These are phyloP conservation scores for Pichia cactophila DNA, from an alignment of 1,139 yeast species.

Conservation along the genomic window DNA sequence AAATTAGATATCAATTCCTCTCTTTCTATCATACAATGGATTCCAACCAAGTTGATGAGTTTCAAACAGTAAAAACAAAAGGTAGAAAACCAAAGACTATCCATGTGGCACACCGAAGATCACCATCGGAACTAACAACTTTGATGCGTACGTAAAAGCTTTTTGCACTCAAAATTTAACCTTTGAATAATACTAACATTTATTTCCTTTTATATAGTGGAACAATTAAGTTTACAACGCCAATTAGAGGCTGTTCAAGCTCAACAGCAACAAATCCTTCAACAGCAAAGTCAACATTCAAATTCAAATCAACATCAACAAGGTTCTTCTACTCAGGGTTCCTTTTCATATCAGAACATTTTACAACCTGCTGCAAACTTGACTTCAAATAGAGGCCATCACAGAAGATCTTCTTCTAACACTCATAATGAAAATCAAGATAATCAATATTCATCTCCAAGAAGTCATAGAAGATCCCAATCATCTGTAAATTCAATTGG, in stretches of 20 bases:
- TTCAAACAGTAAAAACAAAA: conserved; percentile 20
- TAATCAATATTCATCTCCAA: conserved; percentile 10
- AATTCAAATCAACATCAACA: conserved; percentile 13
- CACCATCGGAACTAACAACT: conserved; percentile 92
- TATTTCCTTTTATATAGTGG: conserved; percentile 35
- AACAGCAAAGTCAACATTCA: conserved; percentile 18
- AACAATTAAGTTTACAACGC: conserved; percentile 86
- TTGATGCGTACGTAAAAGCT: conserved; percentile 54
- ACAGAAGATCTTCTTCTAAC: conserved; percentile 25
- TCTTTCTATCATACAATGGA: conserved; percentile 1
- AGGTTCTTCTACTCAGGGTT: conserved; percentile 6
- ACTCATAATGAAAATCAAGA: conserved; percentile 13
- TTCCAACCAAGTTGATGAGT: background rate
- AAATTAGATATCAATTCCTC: background rate
- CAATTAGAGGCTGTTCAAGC: conserved; percentile 87
- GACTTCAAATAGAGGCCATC: conserved; percentile 14
- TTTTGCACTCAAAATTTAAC: no score
- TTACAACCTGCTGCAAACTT: conserved; percentile 24
- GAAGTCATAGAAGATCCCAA: conserved; percentile 28
- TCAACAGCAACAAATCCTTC: conserved; percentile 77
- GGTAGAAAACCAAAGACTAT: conserved; percentile 42
- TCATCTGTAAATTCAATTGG: conserved; percentile 25
- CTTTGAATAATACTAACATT: background rate
- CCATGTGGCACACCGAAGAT: conserved; percentile 89
- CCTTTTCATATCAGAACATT: conserved; percentile 17